Evolutionary conservation across 2,329 filamentous ascomycete genomes (phyloP).

Genomic region (Talaromyces verruculosus): DNA sequence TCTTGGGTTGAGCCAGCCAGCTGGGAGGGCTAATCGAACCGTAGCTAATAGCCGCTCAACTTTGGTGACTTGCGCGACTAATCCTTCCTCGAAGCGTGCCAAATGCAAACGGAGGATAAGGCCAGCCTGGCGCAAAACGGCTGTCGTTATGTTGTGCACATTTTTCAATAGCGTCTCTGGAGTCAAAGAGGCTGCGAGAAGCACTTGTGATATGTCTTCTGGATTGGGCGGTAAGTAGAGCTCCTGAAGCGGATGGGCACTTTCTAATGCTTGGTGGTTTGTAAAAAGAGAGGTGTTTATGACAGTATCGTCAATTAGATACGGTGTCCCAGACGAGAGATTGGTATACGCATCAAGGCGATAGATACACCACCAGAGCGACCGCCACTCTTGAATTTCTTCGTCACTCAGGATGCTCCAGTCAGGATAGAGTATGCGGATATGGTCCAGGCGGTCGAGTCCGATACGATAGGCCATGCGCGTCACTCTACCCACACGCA

Average conservation of each 20-base stretch:
- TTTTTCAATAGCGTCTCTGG: background rate
- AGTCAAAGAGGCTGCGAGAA: background rate
- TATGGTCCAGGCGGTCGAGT: slow-evolving; percentile 37
- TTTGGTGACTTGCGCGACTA: background rate
- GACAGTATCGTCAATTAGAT: background rate
- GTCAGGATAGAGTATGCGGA: slow-evolving; percentile 29
- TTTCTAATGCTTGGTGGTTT: background rate
- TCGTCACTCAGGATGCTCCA: slow-evolving; percentile 28
- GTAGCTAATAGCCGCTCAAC: slow-evolving; percentile 24
- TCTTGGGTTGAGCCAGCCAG: slow-evolving; percentile 32
- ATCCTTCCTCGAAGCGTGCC: background rate
- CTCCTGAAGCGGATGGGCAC: background rate
- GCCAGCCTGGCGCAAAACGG: background rate
- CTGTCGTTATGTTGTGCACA: background rate
- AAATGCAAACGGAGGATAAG: background rate
- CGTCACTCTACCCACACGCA: slow-evolving; percentile 35
- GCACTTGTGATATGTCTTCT: background rate
- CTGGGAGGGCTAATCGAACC: slow-evolving; percentile 31
- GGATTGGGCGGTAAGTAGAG: background rate
- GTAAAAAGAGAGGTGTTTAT: background rate
- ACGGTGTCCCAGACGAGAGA: slow-evolving; percentile 10
- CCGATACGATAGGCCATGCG: slow-evolving; percentile 38
- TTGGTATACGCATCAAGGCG: slow-evolving; percentile 41
- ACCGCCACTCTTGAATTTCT: slow-evolving; percentile 40
- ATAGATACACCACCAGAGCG: slow-evolving; percentile 41